Evolutionary conservation across 2,329 filamentous ascomycete genomes (phyloP).

Genomic region (Aspergillus pseudonomiae): DNA sequence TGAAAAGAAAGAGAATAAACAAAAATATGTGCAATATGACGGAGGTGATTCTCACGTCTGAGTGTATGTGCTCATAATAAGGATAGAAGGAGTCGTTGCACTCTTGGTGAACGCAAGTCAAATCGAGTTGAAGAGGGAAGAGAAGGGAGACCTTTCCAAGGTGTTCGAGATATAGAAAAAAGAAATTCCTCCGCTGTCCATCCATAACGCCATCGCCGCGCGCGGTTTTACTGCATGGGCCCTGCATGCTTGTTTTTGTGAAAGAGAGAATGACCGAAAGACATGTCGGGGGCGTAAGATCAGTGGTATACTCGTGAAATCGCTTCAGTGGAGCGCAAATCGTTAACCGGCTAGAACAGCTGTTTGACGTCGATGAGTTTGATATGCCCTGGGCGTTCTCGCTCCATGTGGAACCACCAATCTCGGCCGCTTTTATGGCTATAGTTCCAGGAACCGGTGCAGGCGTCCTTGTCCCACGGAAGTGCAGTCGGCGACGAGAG

Average conservation of each 20-base stretch:
- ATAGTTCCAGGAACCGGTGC: conserved; percentile 49
- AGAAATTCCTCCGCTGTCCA: background rate
- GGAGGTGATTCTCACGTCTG: background rate
- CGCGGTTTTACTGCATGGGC: background rate
- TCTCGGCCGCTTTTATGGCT: conserved; percentile 43
- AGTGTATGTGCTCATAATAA: background rate
- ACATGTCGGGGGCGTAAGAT: background rate
- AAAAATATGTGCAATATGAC: background rate
- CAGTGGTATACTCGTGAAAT: background rate
- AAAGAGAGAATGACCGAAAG: background rate
- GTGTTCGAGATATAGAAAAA: background rate
- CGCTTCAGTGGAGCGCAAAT: background rate
- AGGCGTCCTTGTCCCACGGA: conserved; percentile 47
- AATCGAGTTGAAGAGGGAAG: background rate
- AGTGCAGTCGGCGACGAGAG: conserved; percentile 30
- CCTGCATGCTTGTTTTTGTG: background rate
- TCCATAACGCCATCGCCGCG: conserved; percentile 1
- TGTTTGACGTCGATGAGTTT: conserved; percentile 37
- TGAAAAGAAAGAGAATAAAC: background rate
- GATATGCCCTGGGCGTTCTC: conserved; percentile 39
- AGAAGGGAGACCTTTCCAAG: conserved; percentile 3
- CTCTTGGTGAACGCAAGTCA: background rate
- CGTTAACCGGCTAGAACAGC: conserved; percentile 33
- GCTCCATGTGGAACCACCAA: conserved; percentile 51
- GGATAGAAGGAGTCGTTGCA: background rate